Conservation (phyloP, 352 stramenopile genomes). For the Plasmopara muralis region DNA sequence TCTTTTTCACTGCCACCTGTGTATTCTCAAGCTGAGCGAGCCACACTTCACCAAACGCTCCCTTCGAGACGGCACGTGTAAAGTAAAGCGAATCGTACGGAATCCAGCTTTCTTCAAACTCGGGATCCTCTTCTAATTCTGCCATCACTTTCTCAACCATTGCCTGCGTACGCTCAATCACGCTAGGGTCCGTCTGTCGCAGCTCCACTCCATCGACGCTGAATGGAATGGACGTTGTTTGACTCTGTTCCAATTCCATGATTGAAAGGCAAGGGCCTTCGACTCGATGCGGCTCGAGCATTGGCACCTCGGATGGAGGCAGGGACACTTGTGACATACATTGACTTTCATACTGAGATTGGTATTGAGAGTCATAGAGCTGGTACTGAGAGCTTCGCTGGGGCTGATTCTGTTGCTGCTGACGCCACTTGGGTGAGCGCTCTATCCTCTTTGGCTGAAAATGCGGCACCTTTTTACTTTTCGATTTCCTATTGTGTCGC, state of each 20-base stretch:
- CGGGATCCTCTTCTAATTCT: slow-evolving; percentile 50
- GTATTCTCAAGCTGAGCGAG: slow-evolving; percentile 71
- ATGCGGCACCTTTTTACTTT: slow-evolving; percentile 12
- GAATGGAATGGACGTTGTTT: slow-evolving; percentile 9
- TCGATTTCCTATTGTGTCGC: slow-evolving; percentile 13
- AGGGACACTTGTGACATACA: slow-evolving; percentile 17
- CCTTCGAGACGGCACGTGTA: slow-evolving; percentile 65
- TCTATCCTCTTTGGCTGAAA: slow-evolving; percentile 13
- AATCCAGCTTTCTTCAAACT: slow-evolving; percentile 47
- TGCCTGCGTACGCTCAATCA: slow-evolving; percentile 30
- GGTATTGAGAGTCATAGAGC: slow-evolving; percentile 6
- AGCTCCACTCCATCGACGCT: slow-evolving; percentile 17
- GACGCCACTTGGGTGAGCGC: slow-evolving; percentile 22
- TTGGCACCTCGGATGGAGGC: slow-evolving; percentile 20
- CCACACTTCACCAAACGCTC: slow-evolving; percentile 79
- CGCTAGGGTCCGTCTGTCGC: slow-evolving; percentile 19
- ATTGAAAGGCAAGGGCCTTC: slow-evolving; percentile 23
- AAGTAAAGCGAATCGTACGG: slow-evolving; percentile 71
- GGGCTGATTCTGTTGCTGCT: slow-evolving; percentile 23
- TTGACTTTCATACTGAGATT: slow-evolving; percentile 15
- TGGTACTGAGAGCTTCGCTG: slow-evolving; percentile 14
- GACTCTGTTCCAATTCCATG: slow-evolving; percentile 27
- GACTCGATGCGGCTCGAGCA: slow-evolving; percentile 21
- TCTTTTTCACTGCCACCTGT: slow-evolving; percentile 78
- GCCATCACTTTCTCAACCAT: slow-evolving; percentile 48